A percentile compares a stretch with the other conserved stretches of the same genome.
phyloP scores from a whole-genome alignment of 176 grass and related monocot genomes.

The Musa acuminata region DNA sequence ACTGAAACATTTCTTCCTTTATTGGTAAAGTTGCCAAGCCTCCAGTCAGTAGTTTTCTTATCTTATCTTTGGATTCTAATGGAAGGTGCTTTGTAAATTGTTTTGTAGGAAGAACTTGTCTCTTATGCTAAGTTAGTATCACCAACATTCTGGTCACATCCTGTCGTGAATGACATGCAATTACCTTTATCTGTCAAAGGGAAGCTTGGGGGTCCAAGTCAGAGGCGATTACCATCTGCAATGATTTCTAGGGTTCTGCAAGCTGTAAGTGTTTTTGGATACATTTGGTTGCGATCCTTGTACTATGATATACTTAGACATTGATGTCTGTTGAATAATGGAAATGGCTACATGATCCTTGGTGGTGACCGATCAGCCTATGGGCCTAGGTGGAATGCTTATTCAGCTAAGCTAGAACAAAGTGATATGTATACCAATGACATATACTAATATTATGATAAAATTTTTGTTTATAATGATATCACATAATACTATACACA shows the following conservation, averaged over 20 bases:
- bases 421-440: no score
- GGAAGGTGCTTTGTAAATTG: neutral
- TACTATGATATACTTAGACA: neutral
- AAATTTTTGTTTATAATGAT: no score
- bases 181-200: constrained; percentile 84
- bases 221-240: constrained; percentile 57
- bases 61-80: neutral
- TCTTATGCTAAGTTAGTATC: constrained; percentile 43
- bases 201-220: constrained; percentile 82
- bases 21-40: constrained; percentile 42
- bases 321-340: neutral
- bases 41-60: constrained; percentile 10
- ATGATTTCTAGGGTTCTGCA: constrained; percentile 64
- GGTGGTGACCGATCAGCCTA: no score
- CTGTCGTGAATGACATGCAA: constrained; percentile 26
- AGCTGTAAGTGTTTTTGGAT: constrained; percentile 34
- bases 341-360: neutral
- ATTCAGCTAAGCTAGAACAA: no score
- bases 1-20: constrained; percentile 30
- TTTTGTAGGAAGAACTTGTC: constrained; percentile 53
- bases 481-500: no score
- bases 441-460: no score
- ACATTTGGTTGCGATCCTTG: neutral
- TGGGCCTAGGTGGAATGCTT: no score
- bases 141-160: constrained; percentile 55